Evolutionary conservation across 179 eudicot species (phyloP).

Genomic region (Silene noctiflora): DNA sequence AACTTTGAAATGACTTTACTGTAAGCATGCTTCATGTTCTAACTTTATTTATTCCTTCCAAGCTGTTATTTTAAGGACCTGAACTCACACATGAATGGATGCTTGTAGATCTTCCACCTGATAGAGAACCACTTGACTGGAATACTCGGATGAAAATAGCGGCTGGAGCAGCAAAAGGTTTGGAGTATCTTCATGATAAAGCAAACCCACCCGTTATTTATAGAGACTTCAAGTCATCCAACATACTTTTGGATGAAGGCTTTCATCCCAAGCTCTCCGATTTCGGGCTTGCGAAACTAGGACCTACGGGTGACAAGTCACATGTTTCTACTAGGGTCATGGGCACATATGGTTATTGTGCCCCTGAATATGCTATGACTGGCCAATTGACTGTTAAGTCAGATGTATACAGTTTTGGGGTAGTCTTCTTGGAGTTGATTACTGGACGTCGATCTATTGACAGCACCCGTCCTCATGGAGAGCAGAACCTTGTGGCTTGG

Average conservation of each 20-base stretch:
- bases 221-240: slow-evolving; percentile 65
- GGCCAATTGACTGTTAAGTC: slow-evolving; percentile 70
- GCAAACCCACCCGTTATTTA: slow-evolving; percentile 70
- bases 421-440: slow-evolving; percentile 62
- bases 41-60: too few species aligned
- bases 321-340: slow-evolving; percentile 68
- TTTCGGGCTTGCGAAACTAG: slow-evolving; percentile 64
- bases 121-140: slow-evolving; percentile 65
- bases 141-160: slow-evolving; percentile 69
- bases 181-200: slow-evolving; percentile 65
- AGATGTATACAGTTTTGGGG: slow-evolving; percentile 70
- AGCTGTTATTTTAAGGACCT: not conserved
- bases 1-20: too few species aligned
- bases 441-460: slow-evolving; percentile 68
- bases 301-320: slow-evolving; percentile 67
- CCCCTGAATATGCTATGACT: slow-evolving; percentile 69
- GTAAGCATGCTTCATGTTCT: too few species aligned
- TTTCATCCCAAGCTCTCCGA: slow-evolving; percentile 59
- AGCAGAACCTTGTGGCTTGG: slow-evolving; percentile 67
- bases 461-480: slow-evolving; percentile 46
- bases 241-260: slow-evolving; percentile 53
- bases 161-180: slow-evolving; percentile 62
- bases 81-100: not conserved
- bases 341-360: slow-evolving; percentile 42
- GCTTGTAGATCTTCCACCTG: slow-evolving; percentile 54